Evolutionary conservation across 2,329 filamentous ascomycete species (phyloP), one percentile per base, ranked within the genome.

Genomic region (Verruconis gallopava): DNA sequence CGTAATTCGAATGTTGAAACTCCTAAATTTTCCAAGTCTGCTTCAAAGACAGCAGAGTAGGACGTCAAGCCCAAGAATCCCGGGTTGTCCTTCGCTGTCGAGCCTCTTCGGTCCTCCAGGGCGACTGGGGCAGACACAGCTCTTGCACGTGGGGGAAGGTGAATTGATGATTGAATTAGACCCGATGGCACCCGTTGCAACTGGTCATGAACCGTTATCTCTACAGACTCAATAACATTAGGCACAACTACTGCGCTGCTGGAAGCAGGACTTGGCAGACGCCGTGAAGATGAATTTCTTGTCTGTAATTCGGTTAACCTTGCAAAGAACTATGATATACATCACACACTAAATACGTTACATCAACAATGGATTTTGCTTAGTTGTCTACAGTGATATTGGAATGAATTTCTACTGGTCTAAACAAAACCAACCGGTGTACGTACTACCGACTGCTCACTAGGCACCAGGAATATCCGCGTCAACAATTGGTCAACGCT

Each of bases 41-140:
- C 46, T 6, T 21, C 39, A 33, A 48, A 37, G 37, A 48, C 37
- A 37, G 40, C 30, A 5, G 38, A 22, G 33, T 35, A 36, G 17
- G 38, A 42, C 15, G 43, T 44, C 14, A 33, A 42, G 15, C 43
- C 42, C 15, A 41, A 15, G 25, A 19, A 42, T 3, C 30, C 21
- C 12, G 44, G 34, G 33, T 20, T 25, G 22, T 25, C 20, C 13
- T 22, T 33, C 5, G 35, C 21, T 12, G 21, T 13, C 4, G 14
- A 20, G n/a, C n/a, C 21, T 22, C 21, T 15, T 6, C 20, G 20
- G 5, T 11, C 9, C 17, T 32, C 35, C 21, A 21, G 30, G 11
- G 21, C 20, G 17, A n/a, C n/a, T n/a, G 25, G 20, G 14, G 19
- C 37, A 18, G 42, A 38, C 14, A 20, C 42, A 15, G n/a, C n/a